Conservation (phyloP, 2,329 filamentous ascomycete species). For the Pseudocercospora crystallina region DNA sequence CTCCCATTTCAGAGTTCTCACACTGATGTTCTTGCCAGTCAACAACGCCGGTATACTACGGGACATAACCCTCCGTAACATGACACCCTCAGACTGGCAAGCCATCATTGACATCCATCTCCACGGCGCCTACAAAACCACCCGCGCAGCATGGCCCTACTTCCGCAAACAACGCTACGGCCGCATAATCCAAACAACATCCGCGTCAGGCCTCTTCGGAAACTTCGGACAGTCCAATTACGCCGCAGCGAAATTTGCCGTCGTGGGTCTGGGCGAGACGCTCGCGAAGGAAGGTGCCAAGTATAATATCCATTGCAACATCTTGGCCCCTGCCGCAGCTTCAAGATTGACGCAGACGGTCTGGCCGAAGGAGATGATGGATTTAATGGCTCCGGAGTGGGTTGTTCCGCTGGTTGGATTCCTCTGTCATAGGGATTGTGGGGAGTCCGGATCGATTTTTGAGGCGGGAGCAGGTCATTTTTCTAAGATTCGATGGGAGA, state of each 20-base stretch:
- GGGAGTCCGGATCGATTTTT: slow-evolving; percentile 83
- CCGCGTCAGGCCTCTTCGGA: slow-evolving; percentile 93
- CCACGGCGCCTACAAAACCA: slow-evolving; percentile 89
- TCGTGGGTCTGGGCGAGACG: slow-evolving; percentile 95
- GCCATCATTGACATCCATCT: slow-evolving; percentile 88
- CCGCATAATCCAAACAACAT: slow-evolving; percentile 91
- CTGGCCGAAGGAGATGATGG: slow-evolving; percentile 85
- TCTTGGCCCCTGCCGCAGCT: slow-evolving; percentile 91
- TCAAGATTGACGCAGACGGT: slow-evolving; percentile 91
- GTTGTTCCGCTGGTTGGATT: slow-evolving; percentile 88
- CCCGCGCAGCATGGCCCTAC: slow-evolving; percentile 97
- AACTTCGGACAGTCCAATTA: slow-evolving; percentile 99
- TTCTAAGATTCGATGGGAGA: slow-evolving; percentile 91
- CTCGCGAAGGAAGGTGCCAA: slow-evolving; percentile 94
- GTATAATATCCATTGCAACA: slow-evolving; percentile 93
- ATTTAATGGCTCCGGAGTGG: slow-evolving; percentile 84
- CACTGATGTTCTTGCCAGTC: slow-evolving; percentile 42
- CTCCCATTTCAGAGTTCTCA: neutral
- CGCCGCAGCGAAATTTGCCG: slow-evolving; percentile 87
- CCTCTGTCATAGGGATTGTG: slow-evolving; percentile 77
- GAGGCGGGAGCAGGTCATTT: slow-evolving; percentile 89
- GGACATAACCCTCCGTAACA: slow-evolving; percentile 95
- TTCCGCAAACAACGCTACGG: slow-evolving; percentile 99
- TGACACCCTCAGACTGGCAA: slow-evolving; percentile 94
- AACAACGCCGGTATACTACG: slow-evolving; percentile 96